Conservation (phyloP, 306 rosid species). For the Delonix regia region DNA sequence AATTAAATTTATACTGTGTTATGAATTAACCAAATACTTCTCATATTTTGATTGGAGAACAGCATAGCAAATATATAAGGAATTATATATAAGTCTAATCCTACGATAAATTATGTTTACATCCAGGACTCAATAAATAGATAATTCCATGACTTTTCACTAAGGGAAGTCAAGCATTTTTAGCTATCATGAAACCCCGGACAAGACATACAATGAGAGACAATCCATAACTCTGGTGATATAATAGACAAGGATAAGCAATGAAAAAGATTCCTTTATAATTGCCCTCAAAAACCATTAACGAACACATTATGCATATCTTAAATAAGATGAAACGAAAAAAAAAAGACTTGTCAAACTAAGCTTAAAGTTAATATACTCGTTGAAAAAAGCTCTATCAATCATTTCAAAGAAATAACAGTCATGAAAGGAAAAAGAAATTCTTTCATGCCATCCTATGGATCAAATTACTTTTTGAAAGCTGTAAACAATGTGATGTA, state of each 20-base stretch:
- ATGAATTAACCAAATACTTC: too few species aligned
- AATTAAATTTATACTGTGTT: too few species aligned
- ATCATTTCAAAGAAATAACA: not conserved
- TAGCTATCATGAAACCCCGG: not conserved
- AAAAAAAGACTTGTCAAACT: not conserved
- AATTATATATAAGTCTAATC: too few species aligned
- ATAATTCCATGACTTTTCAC: not conserved
- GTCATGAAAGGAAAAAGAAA: not conserved
- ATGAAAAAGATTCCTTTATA: not conserved
- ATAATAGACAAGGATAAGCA: not conserved
- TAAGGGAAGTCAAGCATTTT: conserved; percentile 20
- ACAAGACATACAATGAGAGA: not conserved
- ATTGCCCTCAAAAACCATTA: not conserved
- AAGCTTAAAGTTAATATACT: not conserved
- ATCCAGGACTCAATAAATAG: not conserved
- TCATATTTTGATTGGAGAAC: too few species aligned
- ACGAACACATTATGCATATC: not conserved
- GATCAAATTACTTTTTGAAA: conserved; percentile 5
- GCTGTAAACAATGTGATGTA: conserved; percentile 19
- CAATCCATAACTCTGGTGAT: not conserved
- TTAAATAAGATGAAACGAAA: not conserved
- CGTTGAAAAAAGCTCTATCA: not conserved
- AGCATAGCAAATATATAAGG: too few species aligned
- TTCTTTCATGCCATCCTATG: conserved; percentile 15
- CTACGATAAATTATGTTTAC: not conserved